Evolutionary conservation across 1,284 basidiomycete genomes (phyloP).

Genomic region (Waitea zeae): DNA sequence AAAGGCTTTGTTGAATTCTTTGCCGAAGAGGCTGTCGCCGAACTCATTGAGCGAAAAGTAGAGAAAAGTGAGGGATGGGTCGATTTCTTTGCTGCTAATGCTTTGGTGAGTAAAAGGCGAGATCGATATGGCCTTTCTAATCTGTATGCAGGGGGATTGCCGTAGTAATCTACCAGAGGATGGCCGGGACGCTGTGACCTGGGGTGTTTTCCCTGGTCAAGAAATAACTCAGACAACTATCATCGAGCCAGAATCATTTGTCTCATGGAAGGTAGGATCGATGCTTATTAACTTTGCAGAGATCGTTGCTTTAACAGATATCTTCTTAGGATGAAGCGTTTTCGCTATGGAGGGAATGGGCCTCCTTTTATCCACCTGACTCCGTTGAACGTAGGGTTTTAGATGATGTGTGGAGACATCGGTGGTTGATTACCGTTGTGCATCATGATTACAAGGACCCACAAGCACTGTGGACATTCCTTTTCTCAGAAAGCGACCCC

Average conservation of each 20-base stretch:
- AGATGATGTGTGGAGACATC: slow-evolving; percentile 49
- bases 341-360: slow-evolving; percentile 93
- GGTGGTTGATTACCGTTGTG: slow-evolving; percentile 88
- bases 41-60: slow-evolving; percentile 43
- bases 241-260: slow-evolving; percentile 84
- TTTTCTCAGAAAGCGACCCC: too few species aligned
- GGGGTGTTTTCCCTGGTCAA: slow-evolving; percentile 95
- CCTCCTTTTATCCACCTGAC: slow-evolving; percentile 64
- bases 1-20: slow-evolving; percentile 98
- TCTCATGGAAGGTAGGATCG: slow-evolving; percentile 72
- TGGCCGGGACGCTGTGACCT: slow-evolving; percentile 90
- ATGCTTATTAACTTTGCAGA: neutral
- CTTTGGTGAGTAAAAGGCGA: slow-evolving; percentile 31
- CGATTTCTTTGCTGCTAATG: slow-evolving; percentile 77
- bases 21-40: slow-evolving; percentile 47
- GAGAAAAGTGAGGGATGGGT: slow-evolving; percentile 45
- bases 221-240: slow-evolving; percentile 96
- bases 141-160: slow-evolving; percentile 49
- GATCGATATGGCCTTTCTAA: neutral
- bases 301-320: neutral
- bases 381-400: slow-evolving; percentile 64
- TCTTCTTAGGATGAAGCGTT: slow-evolving; percentile 80
- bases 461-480: slow-evolving; percentile 75
- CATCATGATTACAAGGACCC: slow-evolving; percentile 87
- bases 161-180: slow-evolving; percentile 67